These are phyloP conservation scores for Mimosa pudica DNA, from an alignment of 306 rosid genomes.

Conservation along the genomic window DNA sequence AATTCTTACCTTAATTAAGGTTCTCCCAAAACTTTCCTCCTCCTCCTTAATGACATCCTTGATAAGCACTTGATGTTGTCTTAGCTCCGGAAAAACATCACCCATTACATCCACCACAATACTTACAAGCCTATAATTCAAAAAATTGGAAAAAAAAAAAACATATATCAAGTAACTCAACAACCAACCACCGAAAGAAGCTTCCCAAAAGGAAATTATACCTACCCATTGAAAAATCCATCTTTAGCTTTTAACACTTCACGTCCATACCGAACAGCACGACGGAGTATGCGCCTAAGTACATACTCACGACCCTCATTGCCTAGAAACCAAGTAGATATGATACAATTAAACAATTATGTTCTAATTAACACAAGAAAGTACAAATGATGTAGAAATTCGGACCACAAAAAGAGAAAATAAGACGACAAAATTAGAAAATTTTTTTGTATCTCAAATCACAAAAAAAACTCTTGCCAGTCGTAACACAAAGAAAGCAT, in stretches of 20 bases:
- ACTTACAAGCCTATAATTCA: constrained; percentile 70
- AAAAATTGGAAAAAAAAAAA: constrained; percentile 26
- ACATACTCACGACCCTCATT: constrained; percentile 99
- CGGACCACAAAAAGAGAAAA: not conserved
- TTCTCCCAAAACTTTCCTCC: constrained; percentile 95
- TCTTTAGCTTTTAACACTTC: constrained; percentile 90
- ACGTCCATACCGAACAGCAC: constrained; percentile 97
- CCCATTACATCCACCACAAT: constrained; percentile 69
- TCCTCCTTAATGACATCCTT: constrained; percentile 78
- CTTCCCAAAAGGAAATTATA: not conserved
- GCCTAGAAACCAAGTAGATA: constrained; percentile 52
- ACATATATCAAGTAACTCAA: not conserved
- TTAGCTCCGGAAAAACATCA: constrained; percentile 84
- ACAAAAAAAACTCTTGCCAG: not conserved
- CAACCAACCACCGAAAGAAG: not conserved
- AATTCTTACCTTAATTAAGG: constrained; percentile 76
- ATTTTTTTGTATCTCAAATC: constrained; percentile 11
- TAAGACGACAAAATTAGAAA: not conserved
- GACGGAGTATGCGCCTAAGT: constrained; percentile 95
- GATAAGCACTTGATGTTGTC: constrained; percentile 65
- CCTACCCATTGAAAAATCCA: constrained; percentile 92
- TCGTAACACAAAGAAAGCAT: constrained; percentile 18
- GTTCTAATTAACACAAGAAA: not conserved
- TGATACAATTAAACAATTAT: constrained; percentile 11
- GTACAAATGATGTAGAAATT: not conserved